A percentile compares a stretch with the other conserved stretches of the same genome.
phyloP scores from a whole-genome alignment of 768 basidiomycete genomes.

The Coprinellus aureogranulatus region DNA sequence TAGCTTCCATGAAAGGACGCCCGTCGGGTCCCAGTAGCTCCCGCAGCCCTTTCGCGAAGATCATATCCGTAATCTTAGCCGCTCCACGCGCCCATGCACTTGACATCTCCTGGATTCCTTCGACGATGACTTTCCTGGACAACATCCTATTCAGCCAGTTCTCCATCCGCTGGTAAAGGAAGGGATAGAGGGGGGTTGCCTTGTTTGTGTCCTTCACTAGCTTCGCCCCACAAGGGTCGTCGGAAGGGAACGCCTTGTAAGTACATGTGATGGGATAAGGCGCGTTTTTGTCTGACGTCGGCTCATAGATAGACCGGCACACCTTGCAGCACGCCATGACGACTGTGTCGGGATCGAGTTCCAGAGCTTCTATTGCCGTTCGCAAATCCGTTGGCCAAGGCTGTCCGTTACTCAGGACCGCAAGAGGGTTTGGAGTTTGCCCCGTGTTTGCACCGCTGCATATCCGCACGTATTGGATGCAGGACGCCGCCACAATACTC shows the following conservation, averaged over 20 bases:
- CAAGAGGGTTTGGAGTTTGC: neutral
- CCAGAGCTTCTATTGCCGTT: neutral
- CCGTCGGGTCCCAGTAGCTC: neutral
- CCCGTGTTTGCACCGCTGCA: neutral
- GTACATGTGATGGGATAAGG: neutral
- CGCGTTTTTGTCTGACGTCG: neutral
- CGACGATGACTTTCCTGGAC: constrained; percentile 14
- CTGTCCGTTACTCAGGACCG: neutral
- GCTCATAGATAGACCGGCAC: neutral
- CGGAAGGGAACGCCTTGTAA: neutral
- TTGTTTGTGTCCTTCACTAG: neutral
- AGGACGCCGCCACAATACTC: neutral
- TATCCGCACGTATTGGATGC: neutral
- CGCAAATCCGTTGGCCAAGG: neutral
- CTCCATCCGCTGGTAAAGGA: neutral
- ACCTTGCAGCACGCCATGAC: neutral
- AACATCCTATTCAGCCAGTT: constrained; percentile 22
- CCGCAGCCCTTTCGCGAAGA: neutral
- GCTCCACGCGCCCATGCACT: neutral
- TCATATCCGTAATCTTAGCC: neutral
- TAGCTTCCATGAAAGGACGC: constrained; percentile 12
- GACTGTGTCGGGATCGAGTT: neutral
- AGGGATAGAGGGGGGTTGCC: neutral
- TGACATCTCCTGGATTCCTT: constrained; percentile 15
- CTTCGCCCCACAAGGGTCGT: neutral